A percentile compares a stretch with the other conserved stretches of the same genome.
Conservation (phyloP, 495 filamentous ascomycete genomes). For the Daldinia vernicosa region DNA sequence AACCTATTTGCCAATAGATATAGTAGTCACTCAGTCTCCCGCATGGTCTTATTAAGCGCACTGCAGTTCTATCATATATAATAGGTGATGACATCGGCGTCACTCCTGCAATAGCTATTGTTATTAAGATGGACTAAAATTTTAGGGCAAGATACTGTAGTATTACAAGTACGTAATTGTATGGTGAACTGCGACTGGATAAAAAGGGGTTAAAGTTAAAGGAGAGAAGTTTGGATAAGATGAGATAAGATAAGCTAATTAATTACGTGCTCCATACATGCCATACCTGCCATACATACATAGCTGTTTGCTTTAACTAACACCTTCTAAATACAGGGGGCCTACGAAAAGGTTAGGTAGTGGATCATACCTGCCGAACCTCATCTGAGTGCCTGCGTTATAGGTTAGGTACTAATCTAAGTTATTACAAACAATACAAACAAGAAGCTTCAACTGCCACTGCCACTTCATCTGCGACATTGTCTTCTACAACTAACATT, state of each 20-base stretch:
- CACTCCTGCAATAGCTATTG: background rate
- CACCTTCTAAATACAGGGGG: background rate
- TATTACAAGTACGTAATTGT: background rate
- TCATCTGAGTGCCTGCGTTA: background rate
- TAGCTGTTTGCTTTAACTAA: no score
- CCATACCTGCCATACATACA: no score
- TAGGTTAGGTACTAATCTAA: background rate
- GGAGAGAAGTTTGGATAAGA: background rate
- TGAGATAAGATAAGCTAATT: background rate
- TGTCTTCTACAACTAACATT: background rate
- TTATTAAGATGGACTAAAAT: background rate
- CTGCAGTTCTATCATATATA: background rate
- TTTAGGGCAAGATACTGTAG: background rate
- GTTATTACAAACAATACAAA: background rate
- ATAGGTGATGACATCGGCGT: background rate
- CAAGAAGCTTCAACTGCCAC: background rate
- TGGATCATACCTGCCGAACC: background rate
- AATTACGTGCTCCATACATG: background rate
- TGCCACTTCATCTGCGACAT: background rate
- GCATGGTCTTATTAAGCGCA: slow-evolving; percentile 21
- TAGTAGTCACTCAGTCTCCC: background rate
- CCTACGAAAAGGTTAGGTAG: background rate
- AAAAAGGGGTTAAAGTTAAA: background rate
- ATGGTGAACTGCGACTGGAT: background rate
- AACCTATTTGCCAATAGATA: background rate